Percentiles rank a stretch among this genome's conserved stretches.
phyloP scores from a whole-genome alignment of 768 basidiomycete species.

The Albatrellus ellisii region DNA sequence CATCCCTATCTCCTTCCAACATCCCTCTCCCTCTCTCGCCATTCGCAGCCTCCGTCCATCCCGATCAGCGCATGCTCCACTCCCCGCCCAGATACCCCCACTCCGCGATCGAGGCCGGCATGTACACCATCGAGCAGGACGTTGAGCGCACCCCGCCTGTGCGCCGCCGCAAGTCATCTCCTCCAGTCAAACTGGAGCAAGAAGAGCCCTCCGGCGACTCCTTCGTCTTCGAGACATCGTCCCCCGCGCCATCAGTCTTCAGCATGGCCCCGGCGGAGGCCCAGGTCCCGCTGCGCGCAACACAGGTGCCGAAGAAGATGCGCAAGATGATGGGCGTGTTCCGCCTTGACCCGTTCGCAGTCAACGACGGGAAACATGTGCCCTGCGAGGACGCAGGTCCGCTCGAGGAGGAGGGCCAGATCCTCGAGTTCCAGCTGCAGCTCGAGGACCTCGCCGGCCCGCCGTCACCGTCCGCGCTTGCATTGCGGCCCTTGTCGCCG shows the following conservation, averaged over 20 bases:
- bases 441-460: slow-evolving; percentile 7
- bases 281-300: slow-evolving; percentile 59
- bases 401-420: slow-evolving; percentile 12
- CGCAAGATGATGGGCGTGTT: slow-evolving; percentile 68
- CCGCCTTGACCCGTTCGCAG: slow-evolving; percentile 61
- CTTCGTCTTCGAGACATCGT: slow-evolving; percentile 13
- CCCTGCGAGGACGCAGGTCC: slow-evolving; percentile 12
- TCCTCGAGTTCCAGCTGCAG: slow-evolving; percentile 14
- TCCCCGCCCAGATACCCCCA: neutral
- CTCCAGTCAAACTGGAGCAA: slow-evolving; percentile 11
- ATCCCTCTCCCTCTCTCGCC: neutral
- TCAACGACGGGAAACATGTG: slow-evolving; percentile 4
- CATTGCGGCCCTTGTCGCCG: slow-evolving; percentile 1
- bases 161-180: neutral
- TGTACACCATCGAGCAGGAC: slow-evolving; percentile 2
- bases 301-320: slow-evolving; percentile 59
- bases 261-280: slow-evolving; percentile 9
- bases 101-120: neutral
- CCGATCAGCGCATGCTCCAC: neutral
- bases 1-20: neutral
- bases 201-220: slow-evolving; percentile 6
- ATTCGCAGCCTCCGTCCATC: neutral
- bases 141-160: neutral
- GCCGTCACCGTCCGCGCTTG: slow-evolving; percentile 7
- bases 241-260: slow-evolving; percentile 7